A percentile compares a stretch with the other conserved stretches of the same genome.
phyloP scores from a whole-genome alignment of 306 rosid species.

The Ceratonia siliqua region DNA sequence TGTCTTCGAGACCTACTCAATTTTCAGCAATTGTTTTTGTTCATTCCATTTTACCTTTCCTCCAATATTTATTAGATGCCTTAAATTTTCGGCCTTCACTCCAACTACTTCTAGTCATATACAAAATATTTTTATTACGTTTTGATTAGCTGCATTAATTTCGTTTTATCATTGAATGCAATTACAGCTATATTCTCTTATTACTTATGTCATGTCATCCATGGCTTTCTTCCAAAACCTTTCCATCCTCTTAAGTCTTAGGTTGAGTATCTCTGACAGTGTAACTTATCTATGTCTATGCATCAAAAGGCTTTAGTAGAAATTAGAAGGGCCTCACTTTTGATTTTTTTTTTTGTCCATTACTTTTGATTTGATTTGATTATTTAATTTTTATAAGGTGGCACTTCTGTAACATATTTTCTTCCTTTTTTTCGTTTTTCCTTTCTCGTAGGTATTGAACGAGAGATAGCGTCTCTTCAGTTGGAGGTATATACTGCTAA shows the following conservation, averaged over 20 bases:
- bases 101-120: conserved; percentile 3
- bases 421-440: background rate
- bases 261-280: background rate
- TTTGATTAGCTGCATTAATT: background rate
- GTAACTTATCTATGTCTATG: background rate
- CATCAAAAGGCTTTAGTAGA: background rate
- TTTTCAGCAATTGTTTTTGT: background rate
- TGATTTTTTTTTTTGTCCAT: background rate
- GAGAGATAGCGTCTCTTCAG: conserved; percentile 89
- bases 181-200: background rate
- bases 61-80: background rate
- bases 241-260: background rate
- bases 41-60: background rate
- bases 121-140: background rate
- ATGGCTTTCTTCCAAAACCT: background rate
- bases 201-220: background rate
- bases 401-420: background rate
- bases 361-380: background rate
- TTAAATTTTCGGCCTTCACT: background rate
- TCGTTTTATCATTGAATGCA: background rate
- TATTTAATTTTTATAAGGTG: conserved; percentile 1
- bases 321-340: background rate
- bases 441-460: conserved; percentile 70
- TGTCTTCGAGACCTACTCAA: background rate
- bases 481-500: conserved; percentile 62